Evolutionary conservation across 2,329 filamentous ascomycete genomes (phyloP), one percentile per base, ranked within the genome.

Genomic region (Xylaria sp.): DNA sequence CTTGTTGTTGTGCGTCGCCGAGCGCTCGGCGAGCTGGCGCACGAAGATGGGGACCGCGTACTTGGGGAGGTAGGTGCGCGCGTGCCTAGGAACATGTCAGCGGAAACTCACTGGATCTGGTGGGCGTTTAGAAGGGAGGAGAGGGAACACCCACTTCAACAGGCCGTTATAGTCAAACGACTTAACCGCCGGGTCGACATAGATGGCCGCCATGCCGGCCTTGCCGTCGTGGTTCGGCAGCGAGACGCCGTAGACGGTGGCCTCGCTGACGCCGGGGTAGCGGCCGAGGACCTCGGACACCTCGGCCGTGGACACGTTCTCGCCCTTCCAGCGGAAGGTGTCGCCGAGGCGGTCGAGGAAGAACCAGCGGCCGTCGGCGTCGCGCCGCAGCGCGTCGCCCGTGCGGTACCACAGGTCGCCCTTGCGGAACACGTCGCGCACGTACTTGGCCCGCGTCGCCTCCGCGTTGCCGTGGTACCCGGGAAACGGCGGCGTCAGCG

Each of bases 1-100:
- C 73, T 92, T 92, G 69, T 91, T 88, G 63, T 91, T 92, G 66
- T 89, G 86, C 63, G 85, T 88, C 5, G 86, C 82, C 21, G 78
- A 82, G 51, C 80, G 77, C 34, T 75, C 75, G 39, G 79, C 73
- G 19, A 89, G 78, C 17, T 90, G 71, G 1, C 89, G 77, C 39
- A 92, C 64, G 72, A 92, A 92, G 1, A 91, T 72, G 0, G 90
- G 90, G 1, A 92, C 87, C 0, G 89, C 90, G 64, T 92, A 92
- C 57, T 79, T 81, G 0, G 90, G 89, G 19, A 92, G 74, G 46
- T 83, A 77, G 13, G 77, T 76, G 6, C 82, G 78, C 2, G 79
- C 77, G 64, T 87, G 80, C 56, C 76, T 77, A 39, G 13, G 17
- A 7, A 20, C 18, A 9, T 40, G 24, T 38, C 22, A 9, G 42